A percentile compares a stretch with the other conserved stretches of the same genome.
Conservation (phyloP, 2,329 filamentous ascomycete species). For the Bipolaris gigantea region DNA sequence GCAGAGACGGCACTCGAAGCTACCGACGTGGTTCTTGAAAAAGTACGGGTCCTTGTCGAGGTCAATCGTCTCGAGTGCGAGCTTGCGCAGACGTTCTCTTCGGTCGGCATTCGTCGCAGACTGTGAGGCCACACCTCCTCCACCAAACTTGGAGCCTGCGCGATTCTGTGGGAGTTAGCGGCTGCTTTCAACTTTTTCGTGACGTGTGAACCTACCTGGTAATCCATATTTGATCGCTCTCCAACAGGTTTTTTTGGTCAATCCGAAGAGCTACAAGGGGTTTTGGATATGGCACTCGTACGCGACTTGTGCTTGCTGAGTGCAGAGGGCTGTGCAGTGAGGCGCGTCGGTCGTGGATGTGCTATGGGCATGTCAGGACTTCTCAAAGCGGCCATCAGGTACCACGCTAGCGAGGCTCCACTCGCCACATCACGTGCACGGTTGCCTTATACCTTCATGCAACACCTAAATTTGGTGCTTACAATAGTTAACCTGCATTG, state of each 20-base stretch:
- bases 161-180: conserved; percentile 66
- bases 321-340: not conserved
- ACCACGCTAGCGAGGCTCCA: conserved; percentile 21
- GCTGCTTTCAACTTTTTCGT: conserved; percentile 5
- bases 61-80: conserved; percentile 97
- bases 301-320: not conserved
- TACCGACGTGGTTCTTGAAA: conserved; percentile 99
- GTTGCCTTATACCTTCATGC: conserved; percentile 5
- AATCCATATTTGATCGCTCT: conserved; percentile 50
- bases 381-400: conserved; percentile 21
- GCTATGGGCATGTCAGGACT: conserved; percentile 20
- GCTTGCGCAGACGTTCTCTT: conserved; percentile 93
- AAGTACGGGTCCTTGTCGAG: conserved; percentile 99
- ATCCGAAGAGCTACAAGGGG: not conserved
- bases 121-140: conserved; percentile 91
- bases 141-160: conserved; percentile 95
- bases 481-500: not conserved
- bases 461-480: not conserved
- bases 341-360: conserved; percentile 16
- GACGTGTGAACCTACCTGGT: conserved; percentile 46
- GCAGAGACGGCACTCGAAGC: conserved; percentile 95
- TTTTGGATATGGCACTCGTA: conserved; percentile 1
- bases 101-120: conserved; percentile 95
- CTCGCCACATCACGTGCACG: conserved; percentile 12
- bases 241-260: not conserved